These are phyloP conservation scores for Lepidopterella palustris DNA, from an alignment of 495 filamentous ascomycete genomes.

Conservation along the genomic window DNA sequence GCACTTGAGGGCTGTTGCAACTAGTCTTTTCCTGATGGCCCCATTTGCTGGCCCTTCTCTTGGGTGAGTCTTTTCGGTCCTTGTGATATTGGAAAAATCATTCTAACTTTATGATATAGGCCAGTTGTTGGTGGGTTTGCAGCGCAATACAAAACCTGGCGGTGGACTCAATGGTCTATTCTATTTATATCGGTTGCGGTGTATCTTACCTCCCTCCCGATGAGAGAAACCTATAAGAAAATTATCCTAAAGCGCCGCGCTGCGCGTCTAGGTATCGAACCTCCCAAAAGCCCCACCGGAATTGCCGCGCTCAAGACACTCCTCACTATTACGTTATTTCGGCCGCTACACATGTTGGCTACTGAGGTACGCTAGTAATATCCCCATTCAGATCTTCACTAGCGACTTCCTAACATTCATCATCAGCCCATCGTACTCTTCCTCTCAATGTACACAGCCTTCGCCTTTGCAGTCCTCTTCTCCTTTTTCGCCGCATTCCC, in stretches of 20 bases:
- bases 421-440: constrained; percentile 52
- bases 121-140: constrained; percentile 61
- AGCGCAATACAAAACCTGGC: constrained; percentile 51
- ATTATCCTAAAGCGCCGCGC: constrained; percentile 50
- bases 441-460: constrained; percentile 55
- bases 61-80: constrained; percentile 27
- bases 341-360: constrained; percentile 58
- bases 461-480: constrained; percentile 59
- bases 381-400: not conserved
- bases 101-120: constrained; percentile 23
- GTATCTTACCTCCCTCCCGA: constrained; percentile 36
- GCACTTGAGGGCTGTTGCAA: constrained; percentile 40
- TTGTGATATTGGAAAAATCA: not conserved
- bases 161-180: constrained; percentile 55
- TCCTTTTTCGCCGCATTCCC: constrained; percentile 62
- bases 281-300: constrained; percentile 35
- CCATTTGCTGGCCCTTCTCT: constrained; percentile 54
- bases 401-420: not conserved
- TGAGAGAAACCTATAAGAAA: constrained; percentile 58
- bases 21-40: constrained; percentile 47
- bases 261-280: constrained; percentile 38
- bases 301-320: constrained; percentile 42
- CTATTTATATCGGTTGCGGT: constrained; percentile 44
- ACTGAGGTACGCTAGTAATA: constrained; percentile 39
- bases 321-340: constrained; percentile 50